Evolutionary conservation across 2,329 filamentous ascomycete genomes (phyloP).

Genomic region (Beauveria pseudobassiana): DNA sequence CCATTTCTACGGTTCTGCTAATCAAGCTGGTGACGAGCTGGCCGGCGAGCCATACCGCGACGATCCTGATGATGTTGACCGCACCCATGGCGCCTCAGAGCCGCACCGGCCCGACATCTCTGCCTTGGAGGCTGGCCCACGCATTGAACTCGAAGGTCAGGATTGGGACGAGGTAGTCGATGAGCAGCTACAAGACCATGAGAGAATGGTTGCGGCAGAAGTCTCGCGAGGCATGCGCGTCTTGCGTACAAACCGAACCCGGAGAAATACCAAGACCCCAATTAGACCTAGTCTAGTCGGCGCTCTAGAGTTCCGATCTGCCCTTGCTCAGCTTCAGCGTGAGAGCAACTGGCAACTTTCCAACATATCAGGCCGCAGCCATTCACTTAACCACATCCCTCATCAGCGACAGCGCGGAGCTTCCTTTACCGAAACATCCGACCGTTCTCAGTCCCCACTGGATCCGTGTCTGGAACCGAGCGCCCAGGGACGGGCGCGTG

Average conservation of each 20-base stretch:
- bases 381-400: conserved; percentile 27
- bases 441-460: background rate
- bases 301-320: conserved; percentile 85
- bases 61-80: conserved; percentile 34
- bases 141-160: conserved; percentile 39
- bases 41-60: conserved; percentile 55
- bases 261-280: conserved; percentile 69
- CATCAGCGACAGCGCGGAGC: conserved; percentile 21
- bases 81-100: conserved; percentile 14
- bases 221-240: conserved; percentile 91
- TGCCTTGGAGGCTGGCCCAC: conserved; percentile 36
- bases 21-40: conserved; percentile 45
- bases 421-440: conserved; percentile 18
- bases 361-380: conserved; percentile 58
- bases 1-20: conserved; percentile 55
- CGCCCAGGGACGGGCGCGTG: conserved; percentile 5
- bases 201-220: conserved; percentile 66
- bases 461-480: conserved; percentile 5
- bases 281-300: conserved; percentile 92
- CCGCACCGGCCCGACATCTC: conserved; percentile 29
- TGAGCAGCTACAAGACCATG: conserved; percentile 45
- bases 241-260: conserved; percentile 56
- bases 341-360: conserved; percentile 69
- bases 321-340: conserved; percentile 78
- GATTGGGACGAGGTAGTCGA: conserved; percentile 32